Percentiles rank a stretch among this genome's conserved stretches.
Conservation (phyloP, 1,139 yeast species). For the Blastobotrys illinoisensis region DNA sequence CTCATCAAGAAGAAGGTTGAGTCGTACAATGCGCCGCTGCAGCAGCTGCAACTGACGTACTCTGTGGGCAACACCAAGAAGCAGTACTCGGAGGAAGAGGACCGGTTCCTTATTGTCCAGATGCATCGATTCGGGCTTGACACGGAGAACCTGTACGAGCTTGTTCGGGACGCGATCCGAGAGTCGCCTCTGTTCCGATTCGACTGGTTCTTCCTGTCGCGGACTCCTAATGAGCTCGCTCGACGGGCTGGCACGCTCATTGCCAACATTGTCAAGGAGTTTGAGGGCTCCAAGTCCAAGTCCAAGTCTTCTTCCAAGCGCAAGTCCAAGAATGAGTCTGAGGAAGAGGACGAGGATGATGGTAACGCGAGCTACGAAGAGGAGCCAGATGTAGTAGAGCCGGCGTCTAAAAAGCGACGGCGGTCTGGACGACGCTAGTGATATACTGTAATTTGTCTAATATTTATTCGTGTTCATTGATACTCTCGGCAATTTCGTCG, state of each 20-base stretch:
- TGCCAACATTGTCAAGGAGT: slow-evolving; percentile 72
- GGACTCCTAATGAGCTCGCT: slow-evolving; percentile 79
- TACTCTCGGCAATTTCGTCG: too few species aligned
- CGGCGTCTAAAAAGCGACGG: slow-evolving; percentile 4
- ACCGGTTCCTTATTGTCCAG: slow-evolving; percentile 68
- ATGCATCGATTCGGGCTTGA: slow-evolving; percentile 75
- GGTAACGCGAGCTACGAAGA: slow-evolving; percentile 13
- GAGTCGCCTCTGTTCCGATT: slow-evolving; percentile 72
- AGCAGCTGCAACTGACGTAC: slow-evolving; percentile 68
- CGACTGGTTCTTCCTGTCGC: slow-evolving; percentile 83
- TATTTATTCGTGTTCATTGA: not conserved
- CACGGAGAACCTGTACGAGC: slow-evolving; percentile 64
- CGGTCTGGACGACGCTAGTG: not conserved
- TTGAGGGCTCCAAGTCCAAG: slow-evolving; percentile 37
- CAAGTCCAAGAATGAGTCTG: slow-evolving; percentile 1
- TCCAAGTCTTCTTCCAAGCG: not conserved
- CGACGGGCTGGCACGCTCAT: slow-evolving; percentile 77
- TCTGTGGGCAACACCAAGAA: slow-evolving; percentile 88
- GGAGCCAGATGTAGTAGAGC: slow-evolving; percentile 1
- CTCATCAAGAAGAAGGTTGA: slow-evolving; percentile 61
- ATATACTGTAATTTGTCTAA: not conserved
- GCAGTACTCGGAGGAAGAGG: slow-evolving; percentile 80
- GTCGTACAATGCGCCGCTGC: slow-evolving; percentile 61
- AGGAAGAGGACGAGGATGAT: slow-evolving; percentile 6
- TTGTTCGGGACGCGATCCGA: slow-evolving; percentile 68